phyloP scores from a whole-genome alignment of 768 basidiomycete species.

The Podaxis sp. region DNA sequence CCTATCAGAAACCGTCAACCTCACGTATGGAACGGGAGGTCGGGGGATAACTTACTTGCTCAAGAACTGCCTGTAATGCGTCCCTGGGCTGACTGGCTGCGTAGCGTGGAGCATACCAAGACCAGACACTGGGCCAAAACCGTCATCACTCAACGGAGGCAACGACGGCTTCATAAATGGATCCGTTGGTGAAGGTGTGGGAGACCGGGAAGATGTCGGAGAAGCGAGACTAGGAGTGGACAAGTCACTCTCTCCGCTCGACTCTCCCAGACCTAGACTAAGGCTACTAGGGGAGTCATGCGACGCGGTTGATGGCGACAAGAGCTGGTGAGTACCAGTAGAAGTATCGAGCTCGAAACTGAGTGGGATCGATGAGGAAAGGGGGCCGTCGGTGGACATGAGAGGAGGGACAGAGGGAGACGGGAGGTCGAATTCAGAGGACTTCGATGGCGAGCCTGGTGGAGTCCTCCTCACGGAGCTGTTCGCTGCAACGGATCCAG shows the following conservation, averaged over 20 bases:
- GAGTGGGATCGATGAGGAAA: slow-evolving; percentile 11
- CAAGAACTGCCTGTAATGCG: slow-evolving; percentile 60
- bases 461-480: slow-evolving; percentile 42
- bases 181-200: slow-evolving; percentile 40
- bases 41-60: slow-evolving; percentile 47
- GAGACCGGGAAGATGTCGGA: slow-evolving; percentile 39
- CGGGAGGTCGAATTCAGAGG: slow-evolving; percentile 2
- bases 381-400: slow-evolving; percentile 14
- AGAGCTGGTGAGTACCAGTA: slow-evolving; percentile 4
- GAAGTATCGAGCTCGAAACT: background rate
- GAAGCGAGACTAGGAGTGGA: slow-evolving; percentile 49
- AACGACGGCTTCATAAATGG: slow-evolving; percentile 22
- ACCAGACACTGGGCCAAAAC: background rate
- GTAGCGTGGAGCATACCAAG: slow-evolving; percentile 14
- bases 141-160: slow-evolving; percentile 11
- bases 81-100: slow-evolving; percentile 28
- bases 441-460: slow-evolving; percentile 39
- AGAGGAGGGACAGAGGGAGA: slow-evolving; percentile 23
- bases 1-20: slow-evolving; percentile 32
- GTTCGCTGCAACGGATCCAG: slow-evolving; percentile 26
- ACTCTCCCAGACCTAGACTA: slow-evolving; percentile 14
- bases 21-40: background rate
- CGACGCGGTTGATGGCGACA: slow-evolving; percentile 15
- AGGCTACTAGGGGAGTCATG: background rate
- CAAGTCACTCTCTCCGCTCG: slow-evolving; percentile 30